Evolutionary conservation across 192 early-diverging fungal genomes (phyloP).

Genomic region (Oehlia diaphana): DNA sequence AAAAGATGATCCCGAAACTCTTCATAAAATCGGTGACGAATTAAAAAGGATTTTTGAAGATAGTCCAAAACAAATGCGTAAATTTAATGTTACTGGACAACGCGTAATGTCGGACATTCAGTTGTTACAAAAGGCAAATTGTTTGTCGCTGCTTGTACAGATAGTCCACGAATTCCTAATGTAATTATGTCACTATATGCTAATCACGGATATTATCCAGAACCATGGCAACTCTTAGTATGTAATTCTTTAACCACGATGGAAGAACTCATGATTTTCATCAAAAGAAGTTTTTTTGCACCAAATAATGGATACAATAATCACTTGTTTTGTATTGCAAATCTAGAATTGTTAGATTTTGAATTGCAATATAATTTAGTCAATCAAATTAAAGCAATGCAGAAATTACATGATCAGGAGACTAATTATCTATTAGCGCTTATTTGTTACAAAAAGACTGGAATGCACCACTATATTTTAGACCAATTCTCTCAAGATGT

Average conservation of each 20-base stretch:
- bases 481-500: constrained; percentile 25
- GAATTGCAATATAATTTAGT: constrained; percentile 30
- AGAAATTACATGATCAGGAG: not conserved
- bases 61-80: not conserved
- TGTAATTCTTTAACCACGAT: constrained; percentile 13
- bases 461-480: constrained; percentile 23
- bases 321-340: constrained; percentile 26
- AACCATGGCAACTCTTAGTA: constrained; percentile 30
- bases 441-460: constrained; percentile 27
- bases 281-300: constrained; percentile 28
- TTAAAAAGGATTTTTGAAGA: constrained; percentile 1
- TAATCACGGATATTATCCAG: constrained; percentile 25
- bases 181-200: constrained; percentile 29
- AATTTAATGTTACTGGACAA: not conserved
- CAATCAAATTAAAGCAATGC: not conserved
- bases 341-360: constrained; percentile 28
- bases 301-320: constrained; percentile 14
- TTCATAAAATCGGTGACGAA: not conserved
- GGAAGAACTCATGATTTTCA: constrained; percentile 27
- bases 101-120: not conserved
- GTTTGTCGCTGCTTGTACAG: constrained; percentile 26
- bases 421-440: constrained; percentile 14
- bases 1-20: not conserved
- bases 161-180: constrained; percentile 29
- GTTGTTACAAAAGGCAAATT: constrained; percentile 7